phyloP scores from a whole-genome alignment of 192 early-diverging fungal species.

The Podochytrium sp. region DNA sequence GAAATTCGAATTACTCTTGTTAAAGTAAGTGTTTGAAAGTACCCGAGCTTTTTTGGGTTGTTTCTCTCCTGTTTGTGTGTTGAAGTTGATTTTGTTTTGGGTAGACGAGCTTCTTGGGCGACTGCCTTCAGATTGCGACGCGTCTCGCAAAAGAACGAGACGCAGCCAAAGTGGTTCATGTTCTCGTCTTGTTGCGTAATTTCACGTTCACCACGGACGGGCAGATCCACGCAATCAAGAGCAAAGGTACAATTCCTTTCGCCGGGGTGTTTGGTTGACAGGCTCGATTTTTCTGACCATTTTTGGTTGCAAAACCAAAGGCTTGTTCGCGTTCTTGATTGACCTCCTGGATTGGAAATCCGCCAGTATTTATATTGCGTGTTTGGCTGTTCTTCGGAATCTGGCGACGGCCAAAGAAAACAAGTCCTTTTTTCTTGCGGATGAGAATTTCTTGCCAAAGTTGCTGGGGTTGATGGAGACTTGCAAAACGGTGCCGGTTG shows the following conservation, averaged over 20 bases:
- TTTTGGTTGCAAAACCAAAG: slow-evolving; percentile 5
- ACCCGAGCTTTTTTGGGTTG: no score
- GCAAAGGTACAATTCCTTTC: slow-evolving; percentile 31
- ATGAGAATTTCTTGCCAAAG: slow-evolving; percentile 26
- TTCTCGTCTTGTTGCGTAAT: slow-evolving; percentile 33
- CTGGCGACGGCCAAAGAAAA: slow-evolving; percentile 42
- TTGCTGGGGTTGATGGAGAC: slow-evolving; percentile 8
- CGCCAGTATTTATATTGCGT: background rate
- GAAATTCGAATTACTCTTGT: slow-evolving; percentile 29
- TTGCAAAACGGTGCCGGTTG: slow-evolving; percentile 12
- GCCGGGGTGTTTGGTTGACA: no score
- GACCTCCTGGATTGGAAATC: slow-evolving; percentile 15
- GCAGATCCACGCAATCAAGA: slow-evolving; percentile 33
- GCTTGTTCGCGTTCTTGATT: slow-evolving; percentile 25
- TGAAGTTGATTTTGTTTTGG: background rate
- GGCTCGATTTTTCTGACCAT: background rate
- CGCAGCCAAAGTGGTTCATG: background rate
- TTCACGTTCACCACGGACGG: slow-evolving; percentile 28
- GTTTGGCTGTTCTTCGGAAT: slow-evolving; percentile 35
- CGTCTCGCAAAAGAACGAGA: slow-evolving; percentile 34
- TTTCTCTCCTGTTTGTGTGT: background rate
- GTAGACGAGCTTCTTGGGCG: slow-evolving; percentile 18
- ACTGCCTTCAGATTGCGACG: background rate
- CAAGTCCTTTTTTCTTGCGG: slow-evolving; percentile 40
- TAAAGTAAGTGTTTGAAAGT: slow-evolving; percentile 36